Evolutionary conservation across 768 basidiomycete genomes (phyloP).

Genomic region (Lactarius sp.): DNA sequence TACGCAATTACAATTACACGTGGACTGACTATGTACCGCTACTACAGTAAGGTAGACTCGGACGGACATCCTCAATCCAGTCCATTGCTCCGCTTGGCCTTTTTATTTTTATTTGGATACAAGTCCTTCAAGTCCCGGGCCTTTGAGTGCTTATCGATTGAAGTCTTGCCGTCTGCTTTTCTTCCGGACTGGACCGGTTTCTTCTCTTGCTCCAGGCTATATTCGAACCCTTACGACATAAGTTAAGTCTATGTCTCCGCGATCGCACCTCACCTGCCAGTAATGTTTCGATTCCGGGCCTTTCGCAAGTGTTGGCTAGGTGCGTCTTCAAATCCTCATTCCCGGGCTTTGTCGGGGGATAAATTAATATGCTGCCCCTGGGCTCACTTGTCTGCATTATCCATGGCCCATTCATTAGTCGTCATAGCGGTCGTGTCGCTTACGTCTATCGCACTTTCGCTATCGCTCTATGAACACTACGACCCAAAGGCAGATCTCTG

Average conservation of each 20-base stretch:
- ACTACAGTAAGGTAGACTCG: no score
- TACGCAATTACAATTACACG: no score
- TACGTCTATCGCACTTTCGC: conserved; percentile 13
- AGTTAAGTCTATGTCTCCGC: background rate
- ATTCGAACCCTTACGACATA: background rate
- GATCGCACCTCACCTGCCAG: background rate
- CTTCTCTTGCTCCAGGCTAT: background rate
- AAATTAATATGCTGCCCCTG: background rate
- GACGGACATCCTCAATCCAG: no score
- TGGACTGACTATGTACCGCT: no score
- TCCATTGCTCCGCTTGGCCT: no score
- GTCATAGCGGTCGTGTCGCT: conserved; percentile 12
- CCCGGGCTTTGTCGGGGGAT: background rate
- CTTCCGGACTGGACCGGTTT: background rate
- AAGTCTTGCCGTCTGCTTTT: background rate
- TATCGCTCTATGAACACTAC: conserved; percentile 12
- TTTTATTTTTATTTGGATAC: background rate
- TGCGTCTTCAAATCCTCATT: conserved; percentile 1
- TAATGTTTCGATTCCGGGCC: conserved; percentile 22
- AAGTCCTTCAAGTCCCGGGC: background rate
- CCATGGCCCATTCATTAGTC: background rate
- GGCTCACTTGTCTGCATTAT: background rate
- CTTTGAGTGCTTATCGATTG: background rate
- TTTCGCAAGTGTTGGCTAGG: conserved; percentile 26
- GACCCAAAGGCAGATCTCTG: conserved; percentile 22